A percentile compares a stretch with the other conserved stretches of the same genome.
Evolutionary conservation across 2,329 filamentous ascomycete species (phyloP).

Genomic region (Cercospora berteroae): DNA sequence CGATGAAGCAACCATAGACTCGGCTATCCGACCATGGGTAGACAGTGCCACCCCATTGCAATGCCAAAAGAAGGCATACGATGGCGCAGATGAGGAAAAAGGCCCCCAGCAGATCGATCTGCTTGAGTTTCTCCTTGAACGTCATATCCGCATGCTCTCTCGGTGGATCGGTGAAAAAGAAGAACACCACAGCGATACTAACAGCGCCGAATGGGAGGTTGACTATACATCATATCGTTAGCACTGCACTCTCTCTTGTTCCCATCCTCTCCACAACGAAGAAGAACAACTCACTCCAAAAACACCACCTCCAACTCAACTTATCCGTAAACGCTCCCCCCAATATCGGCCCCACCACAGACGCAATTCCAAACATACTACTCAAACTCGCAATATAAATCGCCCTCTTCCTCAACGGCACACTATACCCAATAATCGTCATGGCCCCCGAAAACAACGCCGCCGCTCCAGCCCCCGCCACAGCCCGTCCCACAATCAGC

Average conservation of each 20-base stretch:
- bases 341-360: conserved; percentile 44
- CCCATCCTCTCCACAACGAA: background rate
- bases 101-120: conserved; percentile 51
- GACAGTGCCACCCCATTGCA: conserved; percentile 48
- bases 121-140: conserved; percentile 47
- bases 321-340: conserved; percentile 45
- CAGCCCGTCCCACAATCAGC: conserved; percentile 56
- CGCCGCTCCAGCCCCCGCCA: conserved; percentile 55
- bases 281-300: background rate
- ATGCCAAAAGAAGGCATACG: conserved; percentile 44
- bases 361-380: conserved; percentile 42
- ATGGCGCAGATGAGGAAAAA: conserved; percentile 42
- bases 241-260: conserved; percentile 10
- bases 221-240: conserved; percentile 19
- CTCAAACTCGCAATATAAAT: conserved; percentile 42
- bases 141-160: conserved; percentile 15
- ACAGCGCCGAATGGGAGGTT: conserved; percentile 43
- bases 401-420: conserved; percentile 45
- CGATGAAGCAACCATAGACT: conserved; percentile 29
- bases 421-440: conserved; percentile 50
- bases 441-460: conserved; percentile 55
- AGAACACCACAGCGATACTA: conserved; percentile 37
- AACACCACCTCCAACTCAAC: conserved; percentile 38
- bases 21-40: conserved; percentile 36
- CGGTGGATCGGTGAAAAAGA: conserved; percentile 31